Conservation (phyloP, 116 monocot genomes). For the Iris pallida region DNA sequence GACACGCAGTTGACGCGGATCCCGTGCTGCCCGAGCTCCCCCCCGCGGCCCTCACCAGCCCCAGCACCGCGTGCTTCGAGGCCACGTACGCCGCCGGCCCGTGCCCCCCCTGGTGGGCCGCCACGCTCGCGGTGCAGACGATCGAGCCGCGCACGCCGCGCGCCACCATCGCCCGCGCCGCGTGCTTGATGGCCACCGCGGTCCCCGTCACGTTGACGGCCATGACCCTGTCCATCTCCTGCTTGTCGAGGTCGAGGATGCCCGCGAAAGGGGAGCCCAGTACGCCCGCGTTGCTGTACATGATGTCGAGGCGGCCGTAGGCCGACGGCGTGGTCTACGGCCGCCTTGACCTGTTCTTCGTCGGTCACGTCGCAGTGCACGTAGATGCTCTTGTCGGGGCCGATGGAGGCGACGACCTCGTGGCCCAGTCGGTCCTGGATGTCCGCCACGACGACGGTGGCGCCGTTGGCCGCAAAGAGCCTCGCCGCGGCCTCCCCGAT, state of each 20-base stretch:
- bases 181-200: conserved; percentile 42
- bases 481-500: conserved; percentile 10
- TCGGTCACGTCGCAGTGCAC: conserved; percentile 15
- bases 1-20: conserved; percentile 9
- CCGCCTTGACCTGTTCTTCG: neutral
- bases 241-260: conserved; percentile 15
- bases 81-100: conserved; percentile 10
- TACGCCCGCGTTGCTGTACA: conserved; percentile 37
- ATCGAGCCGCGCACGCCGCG: conserved; percentile 25
- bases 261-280: neutral
- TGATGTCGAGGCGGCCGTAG: conserved; percentile 22
- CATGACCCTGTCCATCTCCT: conserved; percentile 6
- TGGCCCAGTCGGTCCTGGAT: conserved; percentile 7
- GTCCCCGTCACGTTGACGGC: conserved; percentile 31
- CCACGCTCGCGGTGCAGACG: conserved; percentile 25
- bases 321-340: neutral
- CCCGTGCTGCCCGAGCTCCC: conserved; percentile 17
- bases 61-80: conserved; percentile 13
- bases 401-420: neutral
- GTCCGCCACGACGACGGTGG: conserved; percentile 8
- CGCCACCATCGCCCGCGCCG: conserved; percentile 32
- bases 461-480: conserved; percentile 9
- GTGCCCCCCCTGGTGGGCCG: conserved; percentile 5
- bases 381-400: neutral
- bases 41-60: conserved; percentile 9